Evolutionary conservation across 2,329 filamentous ascomycete species (phyloP).

Genomic region (Trichoderma gracile): DNA sequence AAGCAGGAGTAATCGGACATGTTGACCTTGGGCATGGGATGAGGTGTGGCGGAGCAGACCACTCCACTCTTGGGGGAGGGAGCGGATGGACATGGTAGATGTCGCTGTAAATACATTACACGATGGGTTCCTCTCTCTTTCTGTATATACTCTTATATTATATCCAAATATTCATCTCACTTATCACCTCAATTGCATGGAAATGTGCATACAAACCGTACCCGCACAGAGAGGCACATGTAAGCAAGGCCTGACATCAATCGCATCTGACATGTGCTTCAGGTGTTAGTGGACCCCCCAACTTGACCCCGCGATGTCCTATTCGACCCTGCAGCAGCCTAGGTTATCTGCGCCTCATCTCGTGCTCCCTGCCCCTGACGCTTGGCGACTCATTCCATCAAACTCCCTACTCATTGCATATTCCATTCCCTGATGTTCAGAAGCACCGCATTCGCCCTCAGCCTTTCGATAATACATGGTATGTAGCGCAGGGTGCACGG

Average conservation of each 20-base stretch:
- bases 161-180: not conserved
- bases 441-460: not conserved
- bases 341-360: slow-evolving; percentile 15
- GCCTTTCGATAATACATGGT: too few species aligned
- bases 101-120: not conserved
- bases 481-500: not conserved
- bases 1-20: slow-evolving; percentile 43
- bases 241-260: too few species aligned
- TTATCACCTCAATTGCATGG: not conserved
- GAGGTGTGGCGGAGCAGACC: slow-evolving; percentile 2
- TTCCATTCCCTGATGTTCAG: not conserved
- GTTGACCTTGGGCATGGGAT: not conserved
- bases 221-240: not conserved
- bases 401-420: not conserved
- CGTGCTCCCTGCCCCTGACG: not conserved
- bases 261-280: not conserved
- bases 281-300: not conserved
- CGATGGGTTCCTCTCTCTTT: not conserved
- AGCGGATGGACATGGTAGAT: not conserved
- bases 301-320: slow-evolving; percentile 16
- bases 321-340: slow-evolving; percentile 16
- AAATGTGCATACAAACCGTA: not conserved
- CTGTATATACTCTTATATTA: not conserved
- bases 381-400: not conserved
- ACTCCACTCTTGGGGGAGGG: slow-evolving; percentile 7